A percentile compares a stretch with the other conserved stretches of the same genome.
Conservation (phyloP, 768 basidiomycete species). For the Mycena capillaripes region DNA sequence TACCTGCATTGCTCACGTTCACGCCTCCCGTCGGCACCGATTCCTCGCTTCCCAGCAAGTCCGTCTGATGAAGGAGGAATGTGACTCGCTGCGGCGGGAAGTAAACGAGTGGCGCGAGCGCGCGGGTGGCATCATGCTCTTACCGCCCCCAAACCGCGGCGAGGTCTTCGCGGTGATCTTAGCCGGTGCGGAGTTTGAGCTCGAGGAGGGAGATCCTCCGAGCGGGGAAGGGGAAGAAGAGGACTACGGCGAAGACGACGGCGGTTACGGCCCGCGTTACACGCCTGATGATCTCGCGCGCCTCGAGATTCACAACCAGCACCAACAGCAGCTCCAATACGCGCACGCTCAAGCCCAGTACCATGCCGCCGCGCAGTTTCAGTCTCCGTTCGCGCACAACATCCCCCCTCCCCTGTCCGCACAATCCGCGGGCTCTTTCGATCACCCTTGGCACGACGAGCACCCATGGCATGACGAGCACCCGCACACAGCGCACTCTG, state of each 20-base stretch:
- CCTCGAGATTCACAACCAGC: neutral
- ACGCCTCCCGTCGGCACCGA: slow-evolving; percentile 73
- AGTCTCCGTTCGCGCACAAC: slow-evolving; percentile 20
- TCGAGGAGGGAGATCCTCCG: slow-evolving; percentile 46
- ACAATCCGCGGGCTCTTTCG: neutral
- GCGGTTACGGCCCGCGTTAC: neutral
- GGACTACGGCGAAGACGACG: slow-evolving; percentile 41
- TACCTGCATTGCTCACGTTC: slow-evolving; percentile 78
- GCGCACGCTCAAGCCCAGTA: neutral
- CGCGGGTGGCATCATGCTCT: slow-evolving; percentile 62
- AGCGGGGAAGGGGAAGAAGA: slow-evolving; percentile 60
- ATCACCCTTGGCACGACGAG: slow-evolving; percentile 2
- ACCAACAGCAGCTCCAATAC: neutral
- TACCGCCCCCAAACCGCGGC: slow-evolving; percentile 67
- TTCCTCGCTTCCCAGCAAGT: slow-evolving; percentile 75
- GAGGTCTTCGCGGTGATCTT: slow-evolving; percentile 67
- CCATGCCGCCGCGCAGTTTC: neutral
- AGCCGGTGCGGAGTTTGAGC: slow-evolving; percentile 60
- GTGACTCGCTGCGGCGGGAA: slow-evolving; percentile 78
- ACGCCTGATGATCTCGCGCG: neutral
- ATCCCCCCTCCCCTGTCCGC: neutral
- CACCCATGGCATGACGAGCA: neutral
- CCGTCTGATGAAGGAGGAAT: slow-evolving; percentile 70
- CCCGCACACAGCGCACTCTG: neutral
- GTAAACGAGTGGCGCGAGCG: slow-evolving; percentile 83